phyloP scores from a whole-genome alignment of 352 stramenopile species.

The Thalassiosira oceanica region DNA sequence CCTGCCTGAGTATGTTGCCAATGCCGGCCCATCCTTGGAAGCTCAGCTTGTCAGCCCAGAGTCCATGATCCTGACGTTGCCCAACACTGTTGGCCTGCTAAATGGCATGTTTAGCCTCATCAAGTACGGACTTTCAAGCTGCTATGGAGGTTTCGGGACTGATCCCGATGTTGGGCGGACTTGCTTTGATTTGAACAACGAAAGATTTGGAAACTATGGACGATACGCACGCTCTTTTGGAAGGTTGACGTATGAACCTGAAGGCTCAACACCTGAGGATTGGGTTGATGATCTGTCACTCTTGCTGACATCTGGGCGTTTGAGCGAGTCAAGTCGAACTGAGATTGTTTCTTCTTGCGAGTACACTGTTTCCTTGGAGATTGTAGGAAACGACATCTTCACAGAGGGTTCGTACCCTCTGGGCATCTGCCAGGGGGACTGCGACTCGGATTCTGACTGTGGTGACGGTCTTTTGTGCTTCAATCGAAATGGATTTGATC shows the following conservation, averaged over 20 bases:
- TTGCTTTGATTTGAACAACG: too few species aligned
- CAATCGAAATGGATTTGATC: constrained; percentile 5
- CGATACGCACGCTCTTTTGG: constrained; percentile 16
- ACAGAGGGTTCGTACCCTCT: neutral
- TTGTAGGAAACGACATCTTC: constrained; percentile 1
- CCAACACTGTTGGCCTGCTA: constrained; percentile 47
- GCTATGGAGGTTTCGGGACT: constrained; percentile 46
- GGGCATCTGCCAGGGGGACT: too few species aligned
- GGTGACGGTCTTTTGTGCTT: neutral
- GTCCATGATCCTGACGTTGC: constrained; percentile 58
- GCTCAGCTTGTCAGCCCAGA: constrained; percentile 47
- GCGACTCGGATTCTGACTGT: neutral
- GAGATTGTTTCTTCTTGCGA: constrained; percentile 36
- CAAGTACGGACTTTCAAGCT: constrained; percentile 64
- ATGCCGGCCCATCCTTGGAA: constrained; percentile 10
- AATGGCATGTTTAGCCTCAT: constrained; percentile 72
- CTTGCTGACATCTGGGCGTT: constrained; percentile 57
- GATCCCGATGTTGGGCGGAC: neutral
- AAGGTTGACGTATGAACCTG: constrained; percentile 30
- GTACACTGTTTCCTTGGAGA: too few species aligned
- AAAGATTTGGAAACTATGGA: neutral
- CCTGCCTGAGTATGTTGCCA: constrained; percentile 57
- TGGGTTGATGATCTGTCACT: constrained; percentile 47
- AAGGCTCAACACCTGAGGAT: constrained; percentile 10
- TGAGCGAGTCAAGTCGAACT: constrained; percentile 39